Base-by-base conservation (phyloP, 225 moss, liverwort and hornwort species). In the Thuidium tamariscinum region DNA sequence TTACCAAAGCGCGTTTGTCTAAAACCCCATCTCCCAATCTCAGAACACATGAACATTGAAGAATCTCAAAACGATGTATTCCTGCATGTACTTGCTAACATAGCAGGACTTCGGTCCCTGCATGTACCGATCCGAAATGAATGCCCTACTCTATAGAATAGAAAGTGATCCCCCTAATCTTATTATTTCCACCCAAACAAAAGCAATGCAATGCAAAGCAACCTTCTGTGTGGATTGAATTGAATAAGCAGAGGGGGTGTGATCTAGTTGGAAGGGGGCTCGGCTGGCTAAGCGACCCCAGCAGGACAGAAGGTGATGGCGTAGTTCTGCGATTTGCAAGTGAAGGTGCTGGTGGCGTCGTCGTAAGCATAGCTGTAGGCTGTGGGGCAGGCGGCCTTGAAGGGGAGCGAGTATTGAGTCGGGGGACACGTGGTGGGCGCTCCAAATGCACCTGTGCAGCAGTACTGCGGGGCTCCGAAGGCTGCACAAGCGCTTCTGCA, bases 351-450 rank as follows among this genome's bases (percentile, higher is more conserved):
- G 81, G 86, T 87, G 25, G 72, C 70, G 74, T 96, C 96, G 80
- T 98, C 98, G 87, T 94, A 98, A 2, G 96, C 96, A 51, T 98
- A 98, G 61, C 96, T 96, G 85, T 98, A 98, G 8, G 98, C 96
- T 26, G 96, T 95, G 16, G 98, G 98, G 57, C 98, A 98, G 0
- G 98, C 96, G 13, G 86, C 88, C 89, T 98, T 98, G 93, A 98
- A 98, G 0, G 86, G 79, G 23, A 84, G 48, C 59, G 96, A 96
- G 82, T 91, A 98, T 19, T 88, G 73, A 6, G 95, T 96, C 2
- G 97, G 94, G 7, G 63, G 78, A 26, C 98, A 98, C 8, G 94
- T 84, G 7, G 88, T 27, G 41, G 98, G 93, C 70, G 88, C 82
- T 32, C 93, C 93, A 65, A 73, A 98, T 0, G 92, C 91, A 44